Conservation (phyloP, 2,329 filamentous ascomycete genomes). For the Cytospora piceae region DNA sequence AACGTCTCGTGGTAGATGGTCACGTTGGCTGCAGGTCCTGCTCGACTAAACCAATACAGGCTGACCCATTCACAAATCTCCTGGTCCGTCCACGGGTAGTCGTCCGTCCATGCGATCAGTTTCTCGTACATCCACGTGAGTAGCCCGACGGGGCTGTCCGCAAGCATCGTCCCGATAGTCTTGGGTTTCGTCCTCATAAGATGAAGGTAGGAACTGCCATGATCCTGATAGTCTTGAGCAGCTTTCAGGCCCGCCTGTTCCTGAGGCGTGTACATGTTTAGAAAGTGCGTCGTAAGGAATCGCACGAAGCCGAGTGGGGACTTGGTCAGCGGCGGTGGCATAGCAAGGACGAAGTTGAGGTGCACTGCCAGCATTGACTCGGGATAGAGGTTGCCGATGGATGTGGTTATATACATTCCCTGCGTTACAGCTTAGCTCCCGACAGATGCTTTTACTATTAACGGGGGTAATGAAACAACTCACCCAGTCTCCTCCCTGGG, state of each 20-base stretch:
- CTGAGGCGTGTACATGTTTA: constrained; percentile 7
- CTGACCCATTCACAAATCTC: constrained; percentile 76
- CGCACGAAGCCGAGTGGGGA: constrained; percentile 9
- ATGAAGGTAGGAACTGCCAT: constrained; percentile 3
- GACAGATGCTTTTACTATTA: too few relatives aligned
- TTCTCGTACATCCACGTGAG: constrained; percentile 84
- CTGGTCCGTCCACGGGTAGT: constrained; percentile 74
- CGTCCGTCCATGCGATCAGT: constrained; percentile 74
- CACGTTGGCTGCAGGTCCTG: constrained; percentile 68
- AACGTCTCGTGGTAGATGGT: constrained; percentile 72
- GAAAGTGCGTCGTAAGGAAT: constrained; percentile 9
- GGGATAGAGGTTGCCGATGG: constrained; percentile 8
- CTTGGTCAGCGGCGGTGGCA: constrained; percentile 8
- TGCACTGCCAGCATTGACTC: constrained; percentile 5
- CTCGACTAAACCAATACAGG: constrained; percentile 72
- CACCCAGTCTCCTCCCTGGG: constrained; percentile 72
- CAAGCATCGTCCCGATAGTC: constrained; percentile 70
- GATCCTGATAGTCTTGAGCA: background rate
- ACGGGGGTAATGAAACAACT: background rate
- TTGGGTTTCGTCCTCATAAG: constrained; percentile 57
- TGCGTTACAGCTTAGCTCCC: background rate
- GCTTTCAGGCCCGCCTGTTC: constrained; percentile 9
- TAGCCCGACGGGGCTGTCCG: constrained; percentile 70
- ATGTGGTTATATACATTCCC: constrained; percentile 14
- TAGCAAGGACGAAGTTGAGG: constrained; percentile 11